phyloP scores from a whole-genome alignment of 768 basidiomycete species.

The Boletus rex-veris region DNA sequence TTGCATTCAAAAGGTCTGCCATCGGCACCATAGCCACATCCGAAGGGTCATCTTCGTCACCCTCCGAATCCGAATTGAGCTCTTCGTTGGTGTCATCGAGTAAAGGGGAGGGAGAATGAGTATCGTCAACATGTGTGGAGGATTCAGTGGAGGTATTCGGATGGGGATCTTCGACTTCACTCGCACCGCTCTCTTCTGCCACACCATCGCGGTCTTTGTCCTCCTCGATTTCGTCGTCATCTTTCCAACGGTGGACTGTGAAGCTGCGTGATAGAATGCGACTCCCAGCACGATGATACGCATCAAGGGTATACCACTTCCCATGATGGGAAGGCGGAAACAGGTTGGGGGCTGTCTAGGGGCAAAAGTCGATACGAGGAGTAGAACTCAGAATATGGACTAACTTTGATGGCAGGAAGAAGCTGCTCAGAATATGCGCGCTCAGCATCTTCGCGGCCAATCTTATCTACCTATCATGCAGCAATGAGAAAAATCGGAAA shows the following conservation, averaged over 20 bases:
- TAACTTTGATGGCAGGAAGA: constrained; percentile 66
- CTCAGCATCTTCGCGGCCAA: constrained; percentile 83
- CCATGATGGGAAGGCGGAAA: constrained; percentile 52
- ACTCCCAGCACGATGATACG: constrained; percentile 88
- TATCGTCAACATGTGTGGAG: constrained; percentile 33
- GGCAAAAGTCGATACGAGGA: background rate
- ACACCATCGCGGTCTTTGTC: constrained; percentile 9
- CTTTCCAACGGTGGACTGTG: constrained; percentile 63
- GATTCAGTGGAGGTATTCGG: constrained; percentile 12
- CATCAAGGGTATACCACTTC: constrained; percentile 59
- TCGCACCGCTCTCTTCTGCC: constrained; percentile 25
- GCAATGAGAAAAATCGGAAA: background rate
- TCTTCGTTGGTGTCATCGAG: constrained; percentile 20
- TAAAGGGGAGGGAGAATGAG: background rate
- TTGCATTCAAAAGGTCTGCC: constrained; percentile 94
- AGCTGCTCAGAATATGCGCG: constrained; percentile 64
- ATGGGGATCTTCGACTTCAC: constrained; percentile 33
- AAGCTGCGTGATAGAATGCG: constrained; percentile 92
- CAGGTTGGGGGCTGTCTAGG: constrained; percentile 66
- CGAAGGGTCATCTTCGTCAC: constrained; percentile 49
- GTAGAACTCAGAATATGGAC: constrained; percentile 13
- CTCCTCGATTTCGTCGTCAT: constrained; percentile 25
- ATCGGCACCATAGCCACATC: constrained; percentile 92
- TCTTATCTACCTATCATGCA: constrained; percentile 55
- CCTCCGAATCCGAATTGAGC: constrained; percentile 40